Percentiles rank a stretch among this genome's conserved stretches.
Evolutionary conservation across 2,329 filamentous ascomycete genomes (phyloP).

Genomic region (Elsinoe batatas): DNA sequence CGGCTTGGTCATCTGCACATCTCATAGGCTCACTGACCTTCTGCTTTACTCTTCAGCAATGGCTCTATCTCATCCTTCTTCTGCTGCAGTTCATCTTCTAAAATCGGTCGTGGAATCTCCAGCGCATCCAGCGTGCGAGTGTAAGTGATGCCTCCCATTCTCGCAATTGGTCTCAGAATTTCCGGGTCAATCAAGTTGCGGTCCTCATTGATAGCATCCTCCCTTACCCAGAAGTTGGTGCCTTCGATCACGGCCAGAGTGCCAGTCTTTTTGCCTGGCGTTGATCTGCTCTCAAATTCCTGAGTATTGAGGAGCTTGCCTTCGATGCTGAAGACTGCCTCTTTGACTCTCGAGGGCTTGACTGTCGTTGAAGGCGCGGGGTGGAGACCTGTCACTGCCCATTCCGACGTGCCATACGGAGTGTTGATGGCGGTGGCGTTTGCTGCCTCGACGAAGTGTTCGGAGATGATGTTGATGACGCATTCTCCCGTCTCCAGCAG

Average conservation of each 20-base stretch:
- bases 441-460: conserved; percentile 77
- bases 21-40: conserved; percentile 27
- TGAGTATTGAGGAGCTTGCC: conserved; percentile 61
- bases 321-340: conserved; percentile 77
- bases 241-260: conserved; percentile 73
- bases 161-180: conserved; percentile 64
- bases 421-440: conserved; percentile 73
- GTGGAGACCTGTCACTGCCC: conserved; percentile 66
- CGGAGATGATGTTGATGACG: conserved; percentile 72
- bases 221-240: conserved; percentile 75
- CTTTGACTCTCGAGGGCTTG: conserved; percentile 61
- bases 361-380: conserved; percentile 58
- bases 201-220: conserved; percentile 77
- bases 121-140: conserved; percentile 57
- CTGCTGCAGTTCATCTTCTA: conserved; percentile 35
- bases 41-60: conserved; percentile 41
- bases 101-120: conserved; percentile 57
- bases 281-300: conserved; percentile 66
- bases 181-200: conserved; percentile 64
- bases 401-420: conserved; percentile 68
- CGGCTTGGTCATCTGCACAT: not conserved
- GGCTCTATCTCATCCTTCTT: conserved; percentile 45
- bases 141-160: conserved; percentile 82
- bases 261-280: conserved; percentile 63
- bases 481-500: conserved; percentile 63